Base-by-base conservation (phyloP, 352 stramenopile genomes). In the Globisporangium polare region DNA sequence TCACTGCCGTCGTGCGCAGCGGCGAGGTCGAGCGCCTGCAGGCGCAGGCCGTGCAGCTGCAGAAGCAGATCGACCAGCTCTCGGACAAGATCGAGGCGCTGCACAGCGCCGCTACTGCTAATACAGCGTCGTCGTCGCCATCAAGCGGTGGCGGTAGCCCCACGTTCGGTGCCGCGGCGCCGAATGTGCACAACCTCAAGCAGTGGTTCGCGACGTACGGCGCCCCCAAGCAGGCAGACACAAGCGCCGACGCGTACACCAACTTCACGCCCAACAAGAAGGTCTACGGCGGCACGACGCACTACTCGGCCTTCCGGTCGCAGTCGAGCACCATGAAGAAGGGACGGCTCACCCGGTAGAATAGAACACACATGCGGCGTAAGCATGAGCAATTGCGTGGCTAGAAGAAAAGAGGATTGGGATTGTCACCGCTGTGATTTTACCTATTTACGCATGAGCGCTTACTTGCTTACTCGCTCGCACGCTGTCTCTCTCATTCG, bases 261-360 rank as follows among this genome's bases (percentile, higher is more conserved):
- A 82, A 69, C 63, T 90, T 90, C 68, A 76, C 74, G 4, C 71
- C 80, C 12, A 74, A 86, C 58, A 78, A 74, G 45, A 90, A 90
- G 51, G 76, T 92, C 8, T 90, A 93, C 67, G 80, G 84, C 6
- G 82, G 82, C 26, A 93, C 84, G n/a, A 58, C 71, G 8, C 80
- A 90, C 63, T 90, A 90, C 71, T 89, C 82, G 2, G 80, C 78
- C 3, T 91, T 90, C 56, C 72, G 71, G 0, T 80, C 72, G 1
- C 77, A 87, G 41, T 72, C 80, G 1, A 89, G 71, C 53, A 84
- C 71, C 13, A 92, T 92, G 80, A 90, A 89, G 61, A 93, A 92
- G 50, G 82, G 82, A 1, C 63, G 80, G 0, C 46, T 92, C 4
- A 92, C 80, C 15, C 41, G 41, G n/a, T 46, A 46, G 41, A 88